Base-by-base conservation (phyloP, 1,139 yeast species). In the Suhomyces wounanorum region DNA sequence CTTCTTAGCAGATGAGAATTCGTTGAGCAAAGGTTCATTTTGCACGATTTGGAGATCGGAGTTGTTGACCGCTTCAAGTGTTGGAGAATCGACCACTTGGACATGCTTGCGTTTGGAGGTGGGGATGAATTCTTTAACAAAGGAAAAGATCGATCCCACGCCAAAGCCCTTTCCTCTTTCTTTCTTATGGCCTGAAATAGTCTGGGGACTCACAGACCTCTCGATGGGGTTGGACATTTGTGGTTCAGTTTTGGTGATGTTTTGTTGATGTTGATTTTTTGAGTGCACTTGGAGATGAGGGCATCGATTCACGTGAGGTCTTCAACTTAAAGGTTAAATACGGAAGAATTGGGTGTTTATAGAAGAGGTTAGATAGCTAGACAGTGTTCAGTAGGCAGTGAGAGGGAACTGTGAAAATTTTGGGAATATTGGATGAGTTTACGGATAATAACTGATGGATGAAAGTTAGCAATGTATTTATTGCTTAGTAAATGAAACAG, bases 1-100 rank as follows among this genome's bases (percentile, higher is more conserved):
- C 55, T 70, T 67, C 56, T 70, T 72, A 13, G 59, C 65, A 1
- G 74, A 67, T 7, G 66, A 50, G 40, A 67, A 66, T 55, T 67
- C 56, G 40, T 59, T 62, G 26, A 51, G 46, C 17, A 64, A 53
- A 4, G 63, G 63, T 43, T 58, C 59, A 43, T 56, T 53, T 23
- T 52, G 47, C 3, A 50, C 49, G 17, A 52, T 44, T 26, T 50
- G 49, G 4, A 52, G 28, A 17, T 51, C 53, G 7, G 53, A 40
- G 30, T 48, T 47, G 43, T 44, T 52, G 45, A 50, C 43, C 9
- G 50, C 48, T 31, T 47, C 50, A 21, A 43, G 38, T 2, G 30
- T 23, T 13, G 39, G 39, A 3, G 45, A 35, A 14, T n/a, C 39
- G n/a, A n/a, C 35, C 9, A n/a, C 26, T 10, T 18, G 33, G 23